phyloP scores from a whole-genome alignment of 768 basidiomycete genomes.

The Rhizopogon roseolus region DNA sequence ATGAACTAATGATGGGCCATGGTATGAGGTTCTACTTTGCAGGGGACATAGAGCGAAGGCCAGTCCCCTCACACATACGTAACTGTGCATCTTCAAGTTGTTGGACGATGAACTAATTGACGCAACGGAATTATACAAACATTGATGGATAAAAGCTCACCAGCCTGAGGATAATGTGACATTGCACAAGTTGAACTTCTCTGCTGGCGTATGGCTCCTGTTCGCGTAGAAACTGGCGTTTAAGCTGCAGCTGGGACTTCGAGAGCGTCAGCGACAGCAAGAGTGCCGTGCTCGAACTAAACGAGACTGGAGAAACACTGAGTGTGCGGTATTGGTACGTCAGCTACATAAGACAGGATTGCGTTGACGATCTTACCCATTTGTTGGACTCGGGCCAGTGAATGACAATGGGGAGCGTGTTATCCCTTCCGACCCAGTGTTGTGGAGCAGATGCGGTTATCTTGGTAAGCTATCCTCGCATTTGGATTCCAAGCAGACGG shows the following conservation, averaged over 20 bases:
- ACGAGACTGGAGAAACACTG: neutral
- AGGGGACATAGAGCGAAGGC: too few relatives aligned
- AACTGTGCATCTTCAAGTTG: too few relatives aligned
- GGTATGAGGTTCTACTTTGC: too few relatives aligned
- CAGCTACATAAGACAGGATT: neutral
- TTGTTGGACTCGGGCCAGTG: neutral
- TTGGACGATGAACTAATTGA: too few relatives aligned
- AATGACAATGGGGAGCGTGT: neutral
- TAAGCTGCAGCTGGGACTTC: neutral
- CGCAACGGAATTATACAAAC: too few relatives aligned
- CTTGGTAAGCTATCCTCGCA: neutral
- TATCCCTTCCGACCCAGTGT: neutral
- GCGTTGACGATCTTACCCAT: neutral
- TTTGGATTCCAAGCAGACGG: neutral
- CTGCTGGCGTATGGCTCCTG: neutral
- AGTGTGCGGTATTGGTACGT: neutral
- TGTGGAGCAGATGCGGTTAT: neutral
- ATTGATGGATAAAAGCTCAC: too few relatives aligned
- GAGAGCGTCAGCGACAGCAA: neutral
- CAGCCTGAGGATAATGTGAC: too few relatives aligned
- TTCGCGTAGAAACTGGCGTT: neutral
- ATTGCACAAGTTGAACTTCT: too few relatives aligned
- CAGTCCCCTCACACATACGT: too few relatives aligned
- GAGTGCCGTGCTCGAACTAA: neutral
- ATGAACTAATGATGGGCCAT: too few relatives aligned